Percentiles rank a stretch among this genome's conserved stretches.
These are phyloP conservation scores for Serendipita sp. DNA, from an alignment of 1,284 basidiomycete species.

Conservation along the genomic window DNA sequence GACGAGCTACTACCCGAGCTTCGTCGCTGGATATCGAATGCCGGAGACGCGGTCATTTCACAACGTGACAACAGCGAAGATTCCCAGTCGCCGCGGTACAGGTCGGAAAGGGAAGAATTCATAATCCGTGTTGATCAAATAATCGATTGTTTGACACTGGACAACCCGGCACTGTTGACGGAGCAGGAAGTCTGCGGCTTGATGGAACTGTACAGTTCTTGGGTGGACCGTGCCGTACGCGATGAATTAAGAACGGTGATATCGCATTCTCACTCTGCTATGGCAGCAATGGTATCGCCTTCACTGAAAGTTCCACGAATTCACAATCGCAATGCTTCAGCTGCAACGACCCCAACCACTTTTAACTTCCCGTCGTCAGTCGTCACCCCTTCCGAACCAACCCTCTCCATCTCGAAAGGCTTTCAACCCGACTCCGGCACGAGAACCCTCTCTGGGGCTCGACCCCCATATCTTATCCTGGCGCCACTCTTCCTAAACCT, in stretches of 20 bases:
- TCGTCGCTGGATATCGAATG: background rate
- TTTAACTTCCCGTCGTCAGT: background rate
- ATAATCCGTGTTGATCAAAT: background rate
- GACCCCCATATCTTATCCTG: background rate
- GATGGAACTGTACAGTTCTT: background rate
- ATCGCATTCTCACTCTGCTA: background rate
- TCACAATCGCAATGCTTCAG: background rate
- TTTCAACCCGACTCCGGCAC: background rate
- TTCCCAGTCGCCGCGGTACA: background rate
- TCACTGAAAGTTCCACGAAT: background rate
- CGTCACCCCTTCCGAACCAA: background rate
- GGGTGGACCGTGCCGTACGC: background rate
- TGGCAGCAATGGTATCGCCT: background rate
- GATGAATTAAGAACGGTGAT: background rate
- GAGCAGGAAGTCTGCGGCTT: background rate
- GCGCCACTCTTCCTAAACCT: background rate
- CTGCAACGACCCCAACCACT: background rate
- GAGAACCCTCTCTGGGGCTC: background rate
- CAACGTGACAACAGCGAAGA: background rate
- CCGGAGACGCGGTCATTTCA: background rate
- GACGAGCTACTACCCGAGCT: background rate
- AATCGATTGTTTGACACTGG: background rate
- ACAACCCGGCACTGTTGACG: background rate
- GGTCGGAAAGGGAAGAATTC: background rate
- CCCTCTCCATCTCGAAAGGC: background rate